These are phyloP conservation scores for Jackrogersella multiformis DNA, from an alignment of 495 filamentous ascomycete genomes.

Conservation along the genomic window DNA sequence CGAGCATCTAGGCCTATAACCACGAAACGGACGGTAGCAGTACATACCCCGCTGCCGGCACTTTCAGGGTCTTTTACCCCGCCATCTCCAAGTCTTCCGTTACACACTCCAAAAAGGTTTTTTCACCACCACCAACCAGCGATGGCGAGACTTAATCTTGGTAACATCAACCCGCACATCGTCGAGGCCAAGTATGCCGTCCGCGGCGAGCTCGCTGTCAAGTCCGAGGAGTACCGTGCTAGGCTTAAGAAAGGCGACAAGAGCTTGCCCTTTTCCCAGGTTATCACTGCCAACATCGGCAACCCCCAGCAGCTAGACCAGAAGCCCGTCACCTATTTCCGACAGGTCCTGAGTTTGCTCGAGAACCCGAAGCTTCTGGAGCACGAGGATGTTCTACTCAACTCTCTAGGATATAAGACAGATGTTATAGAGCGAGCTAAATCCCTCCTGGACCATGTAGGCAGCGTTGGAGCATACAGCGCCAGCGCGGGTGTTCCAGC, in stretches of 20 bases:
- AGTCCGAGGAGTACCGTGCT: slow-evolving; percentile 87
- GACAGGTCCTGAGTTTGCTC: slow-evolving; percentile 92
- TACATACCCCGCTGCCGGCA: slow-evolving; percentile 34
- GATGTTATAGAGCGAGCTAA: slow-evolving; percentile 88
- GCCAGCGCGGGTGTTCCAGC: slow-evolving; percentile 86
- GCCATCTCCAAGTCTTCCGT: slow-evolving; percentile 25
- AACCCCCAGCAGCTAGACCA: slow-evolving; percentile 99
- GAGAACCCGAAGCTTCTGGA: slow-evolving; percentile 89
- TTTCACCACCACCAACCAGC: slow-evolving; percentile 56
- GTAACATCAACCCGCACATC: slow-evolving; percentile 93
- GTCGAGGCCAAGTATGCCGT: slow-evolving; percentile 92
- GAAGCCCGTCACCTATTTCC: slow-evolving; percentile 98
- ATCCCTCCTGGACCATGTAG: slow-evolving; percentile 79
- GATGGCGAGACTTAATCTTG: slow-evolving; percentile 72
- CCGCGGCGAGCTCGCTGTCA: slow-evolving; percentile 90
- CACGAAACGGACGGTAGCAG: background rate
- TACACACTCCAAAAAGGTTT: slow-evolving; percentile 27
- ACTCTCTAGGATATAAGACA: slow-evolving; percentile 79
- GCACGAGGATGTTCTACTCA: slow-evolving; percentile 72
- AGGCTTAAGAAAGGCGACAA: slow-evolving; percentile 63
- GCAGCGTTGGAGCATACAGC: slow-evolving; percentile 95
- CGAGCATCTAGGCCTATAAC: background rate
- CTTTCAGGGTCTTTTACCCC: slow-evolving; percentile 41
- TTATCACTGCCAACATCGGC: slow-evolving; percentile 97
- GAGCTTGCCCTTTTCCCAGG: slow-evolving; percentile 83